Conservation (phyloP, 2,329 filamentous ascomycete species). For the Aaosphaeria arxii region DNA sequence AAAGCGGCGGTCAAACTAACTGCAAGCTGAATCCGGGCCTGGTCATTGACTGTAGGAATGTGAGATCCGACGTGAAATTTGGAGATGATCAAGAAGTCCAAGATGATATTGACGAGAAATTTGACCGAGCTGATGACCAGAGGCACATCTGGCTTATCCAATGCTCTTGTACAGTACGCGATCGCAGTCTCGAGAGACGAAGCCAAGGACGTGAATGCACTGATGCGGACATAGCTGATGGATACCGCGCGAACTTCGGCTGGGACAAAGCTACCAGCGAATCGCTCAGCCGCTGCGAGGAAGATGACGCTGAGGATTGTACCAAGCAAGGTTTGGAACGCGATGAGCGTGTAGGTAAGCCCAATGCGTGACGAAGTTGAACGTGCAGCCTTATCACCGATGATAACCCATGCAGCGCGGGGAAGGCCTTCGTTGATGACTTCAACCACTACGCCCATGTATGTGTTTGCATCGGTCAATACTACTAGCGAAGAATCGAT, state of each 20-base stretch:
- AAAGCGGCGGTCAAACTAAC: slow-evolving; percentile 42
- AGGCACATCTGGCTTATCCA: slow-evolving; percentile 69
- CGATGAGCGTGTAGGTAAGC: slow-evolving; percentile 59
- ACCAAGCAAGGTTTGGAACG: slow-evolving; percentile 55
- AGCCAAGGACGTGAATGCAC: slow-evolving; percentile 60
- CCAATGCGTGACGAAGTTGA: slow-evolving; percentile 51
- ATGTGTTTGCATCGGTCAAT: slow-evolving; percentile 66
- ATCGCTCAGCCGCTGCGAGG: slow-evolving; percentile 50
- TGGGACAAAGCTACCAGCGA: slow-evolving; percentile 64
- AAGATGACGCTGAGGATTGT: slow-evolving; percentile 61
- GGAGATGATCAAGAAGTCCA: slow-evolving; percentile 66
- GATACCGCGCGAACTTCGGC: slow-evolving; percentile 54
- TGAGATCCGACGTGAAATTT: slow-evolving; percentile 58
- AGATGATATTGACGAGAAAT: slow-evolving; percentile 63
- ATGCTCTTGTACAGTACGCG: slow-evolving; percentile 57
- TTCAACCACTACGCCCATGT: slow-evolving; percentile 65
- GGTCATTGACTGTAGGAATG: slow-evolving; percentile 59
- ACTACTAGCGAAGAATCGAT: slow-evolving; percentile 63
- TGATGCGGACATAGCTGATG: slow-evolving; percentile 63
- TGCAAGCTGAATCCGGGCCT: slow-evolving; percentile 61
- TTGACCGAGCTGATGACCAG: slow-evolving; percentile 63
- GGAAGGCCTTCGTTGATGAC: slow-evolving; percentile 72
- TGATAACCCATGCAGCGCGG: slow-evolving; percentile 64
- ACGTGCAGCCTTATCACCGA: slow-evolving; percentile 61
- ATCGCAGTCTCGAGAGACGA: slow-evolving; percentile 64